Conservation (phyloP, 2,329 filamentous ascomycete species). For the Gremmenia infestans region DNA sequence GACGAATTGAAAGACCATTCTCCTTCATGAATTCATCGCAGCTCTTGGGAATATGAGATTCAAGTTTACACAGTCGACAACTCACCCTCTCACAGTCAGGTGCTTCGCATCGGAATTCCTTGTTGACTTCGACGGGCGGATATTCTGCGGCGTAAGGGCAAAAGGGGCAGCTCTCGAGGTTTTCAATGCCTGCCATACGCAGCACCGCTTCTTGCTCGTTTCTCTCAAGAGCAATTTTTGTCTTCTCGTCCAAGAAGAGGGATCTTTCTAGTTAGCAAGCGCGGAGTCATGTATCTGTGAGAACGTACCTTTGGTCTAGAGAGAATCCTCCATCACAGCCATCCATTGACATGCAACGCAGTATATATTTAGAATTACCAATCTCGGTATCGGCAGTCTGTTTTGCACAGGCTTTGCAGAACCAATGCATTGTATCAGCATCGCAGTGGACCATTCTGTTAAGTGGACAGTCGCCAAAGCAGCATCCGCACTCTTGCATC, state of each 20-base stretch:
- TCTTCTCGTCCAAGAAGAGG: slow-evolving; percentile 46
- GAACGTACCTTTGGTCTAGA: slow-evolving; percentile 47
- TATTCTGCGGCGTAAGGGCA: slow-evolving; percentile 76
- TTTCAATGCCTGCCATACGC: slow-evolving; percentile 63
- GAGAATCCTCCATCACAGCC: slow-evolving; percentile 61
- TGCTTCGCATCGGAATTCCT: slow-evolving; percentile 68
- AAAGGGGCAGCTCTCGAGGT: slow-evolving; percentile 73
- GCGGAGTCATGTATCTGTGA: too few species aligned
- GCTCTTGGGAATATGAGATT: slow-evolving; percentile 66
- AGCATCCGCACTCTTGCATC: slow-evolving; percentile 67
- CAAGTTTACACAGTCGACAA: slow-evolving; percentile 63
- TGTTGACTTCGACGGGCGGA: slow-evolving; percentile 60
- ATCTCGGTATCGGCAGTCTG: slow-evolving; percentile 63
- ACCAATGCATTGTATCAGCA: slow-evolving; percentile 44
- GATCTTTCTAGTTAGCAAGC: slow-evolving; percentile 18
- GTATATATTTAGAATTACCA: slow-evolving; percentile 61
- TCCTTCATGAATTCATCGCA: slow-evolving; percentile 64
- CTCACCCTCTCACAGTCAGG: slow-evolving; percentile 58
- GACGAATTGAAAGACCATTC: slow-evolving; percentile 55
- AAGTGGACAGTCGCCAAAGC: slow-evolving; percentile 60
- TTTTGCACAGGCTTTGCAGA: slow-evolving; percentile 64
- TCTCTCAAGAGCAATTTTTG: slow-evolving; percentile 58
- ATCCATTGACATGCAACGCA: slow-evolving; percentile 66
- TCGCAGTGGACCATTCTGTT: slow-evolving; percentile 67
- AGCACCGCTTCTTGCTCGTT: slow-evolving; percentile 68